Base-by-base conservation (phyloP, 2,329 filamentous ascomycete species). In the Meredithiella fracta region DNA sequence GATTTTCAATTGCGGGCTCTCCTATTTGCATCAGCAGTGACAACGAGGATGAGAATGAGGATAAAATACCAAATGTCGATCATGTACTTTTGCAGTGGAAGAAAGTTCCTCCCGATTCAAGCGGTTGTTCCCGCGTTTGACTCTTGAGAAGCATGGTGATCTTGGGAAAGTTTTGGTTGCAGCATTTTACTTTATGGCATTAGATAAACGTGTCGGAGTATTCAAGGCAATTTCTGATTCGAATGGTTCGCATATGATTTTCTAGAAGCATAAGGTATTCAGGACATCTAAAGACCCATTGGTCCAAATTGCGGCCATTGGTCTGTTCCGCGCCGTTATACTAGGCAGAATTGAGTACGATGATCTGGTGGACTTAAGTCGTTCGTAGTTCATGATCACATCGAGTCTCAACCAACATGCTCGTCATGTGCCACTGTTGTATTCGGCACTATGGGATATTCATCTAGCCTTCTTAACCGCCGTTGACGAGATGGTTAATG, bases 21-120 rank as follows among this genome's bases (percentile, higher is more conserved):
- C 23, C 44, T 6, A 49, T 49, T 26, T 6, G 23, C 23, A 49
- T 49, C n/a, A 47, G 47, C 66, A n/a, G n/a, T 11, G 66, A 70
- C 17, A 72, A 69, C 14, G 50, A 38, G 15, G 20, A 52, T 11
- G 50, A 52, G 5, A 29, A 20, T 37, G 50, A 38, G 25, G 29
- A 34, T 11, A 20, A 52, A 9, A 17, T 37, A 11, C 34, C 49
- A 1, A 11, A 20, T 15, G 49, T 55, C 23, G 20, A 40, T 23
- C 52, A 56, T 15, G 53, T 56, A 17, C 25, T 60, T n/a, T 53
- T 49, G 2, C 20, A 20, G 2, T 58, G 57, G 57, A 58, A 56
- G 8, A 40, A 34, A 4, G 42, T 58, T 15, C 53, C 57, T 2
- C 15, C 34, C 22, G 44, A 37, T 4, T 55, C n/a, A 58, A 56